Evolutionary conservation across 1,284 basidiomycete species (phyloP).

Genomic region (Leccinum pallidistipes): DNA sequence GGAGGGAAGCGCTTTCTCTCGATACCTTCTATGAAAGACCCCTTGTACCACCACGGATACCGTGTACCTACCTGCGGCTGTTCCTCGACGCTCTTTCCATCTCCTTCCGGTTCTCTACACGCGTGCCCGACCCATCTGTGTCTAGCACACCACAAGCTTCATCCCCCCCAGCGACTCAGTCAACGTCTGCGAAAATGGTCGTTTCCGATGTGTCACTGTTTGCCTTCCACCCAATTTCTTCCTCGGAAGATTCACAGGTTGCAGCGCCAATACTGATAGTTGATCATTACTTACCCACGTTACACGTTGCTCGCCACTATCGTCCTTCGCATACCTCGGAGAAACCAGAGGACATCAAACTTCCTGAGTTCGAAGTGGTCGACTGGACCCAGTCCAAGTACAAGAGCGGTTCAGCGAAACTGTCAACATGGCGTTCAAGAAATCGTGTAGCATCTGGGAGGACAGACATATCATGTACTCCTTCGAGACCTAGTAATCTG

Average conservation of each 20-base stretch:
- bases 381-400: constrained; percentile 60
- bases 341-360: constrained; percentile 26
- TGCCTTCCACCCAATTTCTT: constrained; percentile 37
- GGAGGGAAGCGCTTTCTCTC: constrained; percentile 24
- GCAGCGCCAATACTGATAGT: constrained; percentile 64
- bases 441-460: constrained; percentile 16
- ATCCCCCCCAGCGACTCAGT: constrained; percentile 9
- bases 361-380: constrained; percentile 56
- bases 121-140: constrained; percentile 2
- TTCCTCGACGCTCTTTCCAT: constrained; percentile 53
- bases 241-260: constrained; percentile 28
- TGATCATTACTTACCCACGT: constrained; percentile 55
- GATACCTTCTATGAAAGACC: constrained; percentile 52
- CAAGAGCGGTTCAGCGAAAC: constrained; percentile 45
- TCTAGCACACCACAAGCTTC: constrained; percentile 9
- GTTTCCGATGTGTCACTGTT: constrained; percentile 56
- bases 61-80: constrained; percentile 54
- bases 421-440: constrained; percentile 62
- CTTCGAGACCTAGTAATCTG: constrained; percentile 18
- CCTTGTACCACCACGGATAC: constrained; percentile 50
- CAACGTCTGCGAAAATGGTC: constrained; percentile 33
- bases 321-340: constrained; percentile 39
- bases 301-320: constrained; percentile 45
- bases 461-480: constrained; percentile 16
- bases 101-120: constrained; percentile 28